Evolutionary conservation across 331 rosid species (phyloP).

Genomic region (Spiraea crenata): DNA sequence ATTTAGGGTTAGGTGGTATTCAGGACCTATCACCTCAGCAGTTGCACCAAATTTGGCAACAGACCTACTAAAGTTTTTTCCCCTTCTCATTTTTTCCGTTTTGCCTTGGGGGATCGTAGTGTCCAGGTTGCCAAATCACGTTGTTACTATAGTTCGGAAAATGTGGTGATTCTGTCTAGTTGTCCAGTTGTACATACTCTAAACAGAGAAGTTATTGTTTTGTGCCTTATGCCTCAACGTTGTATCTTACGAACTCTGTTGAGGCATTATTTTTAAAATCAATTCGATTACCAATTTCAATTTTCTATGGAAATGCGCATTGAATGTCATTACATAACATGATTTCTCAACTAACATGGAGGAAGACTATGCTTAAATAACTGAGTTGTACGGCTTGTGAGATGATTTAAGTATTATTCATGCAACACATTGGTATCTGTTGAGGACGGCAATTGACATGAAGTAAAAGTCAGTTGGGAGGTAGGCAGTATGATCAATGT

Average conservation of each 20-base stretch:
- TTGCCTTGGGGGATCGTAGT: constrained; percentile 18
- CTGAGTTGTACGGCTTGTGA: constrained; percentile 10
- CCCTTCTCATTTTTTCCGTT: not conserved
- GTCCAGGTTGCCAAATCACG: constrained; percentile 36
- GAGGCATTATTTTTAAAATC: constrained; percentile 24
- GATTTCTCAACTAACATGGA: constrained; percentile 7
- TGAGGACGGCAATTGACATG: constrained; percentile 61
- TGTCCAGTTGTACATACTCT: constrained; percentile 57
- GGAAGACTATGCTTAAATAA: constrained; percentile 12
- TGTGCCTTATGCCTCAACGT: constrained; percentile 19
- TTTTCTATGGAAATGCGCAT: not conserved
- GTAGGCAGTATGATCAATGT: constrained; percentile 38
- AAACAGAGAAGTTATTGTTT: constrained; percentile 19
- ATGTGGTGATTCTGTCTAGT: constrained; percentile 23
- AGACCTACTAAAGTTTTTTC: constrained; percentile 17
- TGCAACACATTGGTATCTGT: constrained; percentile 34
- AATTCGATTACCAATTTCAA: constrained; percentile 15
- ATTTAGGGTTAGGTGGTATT: constrained; percentile 16
- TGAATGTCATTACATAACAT: not conserved
- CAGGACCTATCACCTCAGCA: constrained; percentile 40
- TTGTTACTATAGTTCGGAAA: constrained; percentile 14
- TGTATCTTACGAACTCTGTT: constrained; percentile 14
- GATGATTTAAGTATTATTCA: constrained; percentile 24
- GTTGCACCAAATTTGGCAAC: constrained; percentile 49
- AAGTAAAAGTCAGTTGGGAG: constrained; percentile 41